Percentiles rank a stretch among this genome's conserved stretches.
phyloP scores from a whole-genome alignment of 306 rosid genomes.

The Trifolium repens region DNA sequence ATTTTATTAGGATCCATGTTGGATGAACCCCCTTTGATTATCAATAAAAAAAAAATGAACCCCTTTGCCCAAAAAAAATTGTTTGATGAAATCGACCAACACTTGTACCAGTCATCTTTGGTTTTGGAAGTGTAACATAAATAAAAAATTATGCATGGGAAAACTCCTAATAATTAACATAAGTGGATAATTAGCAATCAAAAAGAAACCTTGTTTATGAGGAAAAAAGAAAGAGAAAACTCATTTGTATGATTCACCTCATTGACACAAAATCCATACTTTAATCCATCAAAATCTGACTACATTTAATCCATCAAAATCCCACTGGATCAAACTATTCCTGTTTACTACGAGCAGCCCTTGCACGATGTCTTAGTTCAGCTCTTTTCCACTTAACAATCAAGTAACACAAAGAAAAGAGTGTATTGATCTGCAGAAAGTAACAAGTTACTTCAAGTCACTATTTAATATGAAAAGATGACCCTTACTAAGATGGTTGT shows the following conservation, averaged over 20 bases:
- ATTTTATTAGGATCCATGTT: background rate
- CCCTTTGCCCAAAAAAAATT: too few species aligned
- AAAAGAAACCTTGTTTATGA: background rate
- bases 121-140: background rate
- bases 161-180: background rate
- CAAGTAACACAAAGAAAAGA: slow-evolving; percentile 75
- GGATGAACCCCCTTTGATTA: background rate
- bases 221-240: background rate
- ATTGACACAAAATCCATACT: background rate
- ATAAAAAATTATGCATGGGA: background rate
- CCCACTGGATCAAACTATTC: slow-evolving; percentile 52
- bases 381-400: slow-evolving; percentile 96
- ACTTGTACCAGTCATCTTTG: background rate
- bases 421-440: slow-evolving; percentile 80
- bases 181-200: background rate
- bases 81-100: background rate
- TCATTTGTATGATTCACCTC: slow-evolving; percentile 25
- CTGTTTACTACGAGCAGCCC: slow-evolving; percentile 60
- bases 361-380: slow-evolving; percentile 88
- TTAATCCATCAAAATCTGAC: slow-evolving; percentile 12
- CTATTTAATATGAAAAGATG: slow-evolving; percentile 17
- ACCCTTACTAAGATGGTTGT: background rate
- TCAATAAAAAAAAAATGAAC: too few species aligned
- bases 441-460: slow-evolving; percentile 36
- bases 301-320: slow-evolving; percentile 20